phyloP scores from a whole-genome alignment of 2,329 filamentous ascomycete genomes.

The Bisporella sp. region DNA sequence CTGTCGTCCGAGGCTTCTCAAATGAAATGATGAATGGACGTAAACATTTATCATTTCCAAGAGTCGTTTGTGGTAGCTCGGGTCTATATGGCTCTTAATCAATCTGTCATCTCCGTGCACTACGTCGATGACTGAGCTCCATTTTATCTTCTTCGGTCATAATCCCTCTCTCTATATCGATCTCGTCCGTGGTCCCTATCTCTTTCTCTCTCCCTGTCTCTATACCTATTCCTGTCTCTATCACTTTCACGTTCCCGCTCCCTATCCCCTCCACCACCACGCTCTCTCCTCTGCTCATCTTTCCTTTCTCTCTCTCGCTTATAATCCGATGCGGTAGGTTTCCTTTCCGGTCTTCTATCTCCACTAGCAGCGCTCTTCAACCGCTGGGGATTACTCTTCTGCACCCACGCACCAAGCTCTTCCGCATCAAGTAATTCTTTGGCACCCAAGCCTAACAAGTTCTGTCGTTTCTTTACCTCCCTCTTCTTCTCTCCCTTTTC shows the following conservation, averaged over 20 bases:
- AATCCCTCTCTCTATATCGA: slow-evolving; percentile 14
- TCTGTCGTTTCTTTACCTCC: slow-evolving; percentile 63
- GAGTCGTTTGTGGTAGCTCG: too few relatives aligned
- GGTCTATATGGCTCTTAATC: too few relatives aligned
- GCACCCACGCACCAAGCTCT: slow-evolving; percentile 77
- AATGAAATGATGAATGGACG: too few relatives aligned
- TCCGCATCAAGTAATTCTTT: slow-evolving; percentile 68
- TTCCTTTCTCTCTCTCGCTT: slow-evolving; percentile 37
- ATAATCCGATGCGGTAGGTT: slow-evolving; percentile 22
- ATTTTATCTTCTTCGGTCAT: slow-evolving; percentile 10
- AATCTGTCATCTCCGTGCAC: neutral
- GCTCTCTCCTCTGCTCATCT: slow-evolving; percentile 34
- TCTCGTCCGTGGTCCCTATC: slow-evolving; percentile 17
- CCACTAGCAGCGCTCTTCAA: slow-evolving; percentile 31
- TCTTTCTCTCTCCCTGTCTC: slow-evolving; percentile 19
- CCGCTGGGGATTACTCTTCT: slow-evolving; percentile 51
- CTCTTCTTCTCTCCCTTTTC: slow-evolving; percentile 52
- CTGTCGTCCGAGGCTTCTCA: too few relatives aligned
- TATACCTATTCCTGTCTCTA: slow-evolving; percentile 24
- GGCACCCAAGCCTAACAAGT: slow-evolving; percentile 81
- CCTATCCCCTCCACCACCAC: slow-evolving; percentile 30
- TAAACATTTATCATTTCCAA: too few relatives aligned
- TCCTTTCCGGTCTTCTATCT: slow-evolving; percentile 43
- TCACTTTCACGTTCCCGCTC: slow-evolving; percentile 24
- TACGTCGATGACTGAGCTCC: neutral